Conservation (phyloP, 352 stramenopile genomes). For the Globisporangium cystogenes region DNA sequence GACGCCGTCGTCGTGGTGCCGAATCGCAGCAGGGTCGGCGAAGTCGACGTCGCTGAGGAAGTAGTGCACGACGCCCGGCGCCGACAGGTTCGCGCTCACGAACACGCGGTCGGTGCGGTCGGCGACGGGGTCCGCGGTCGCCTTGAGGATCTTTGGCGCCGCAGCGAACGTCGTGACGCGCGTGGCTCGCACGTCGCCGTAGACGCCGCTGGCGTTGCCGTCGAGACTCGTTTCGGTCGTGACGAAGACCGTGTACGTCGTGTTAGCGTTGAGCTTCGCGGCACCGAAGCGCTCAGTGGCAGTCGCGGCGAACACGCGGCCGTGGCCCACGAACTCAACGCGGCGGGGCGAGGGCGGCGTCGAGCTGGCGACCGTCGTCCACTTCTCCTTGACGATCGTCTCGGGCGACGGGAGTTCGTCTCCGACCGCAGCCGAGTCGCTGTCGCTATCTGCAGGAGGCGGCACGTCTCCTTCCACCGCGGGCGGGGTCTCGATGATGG, state of each 20-base stretch:
- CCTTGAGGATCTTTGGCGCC: slow-evolving; percentile 59
- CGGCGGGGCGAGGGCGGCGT: not conserved
- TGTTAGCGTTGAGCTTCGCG: slow-evolving; percentile 33
- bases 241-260: slow-evolving; percentile 45
- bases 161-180: slow-evolving; percentile 47
- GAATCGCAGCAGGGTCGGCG: slow-evolving; percentile 59
- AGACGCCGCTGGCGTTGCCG: slow-evolving; percentile 40
- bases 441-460: not conserved
- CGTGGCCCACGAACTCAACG: slow-evolving; percentile 5
- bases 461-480: not conserved
- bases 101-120: slow-evolving; percentile 49
- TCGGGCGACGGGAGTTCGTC: slow-evolving; percentile 1
- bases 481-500: slow-evolving; percentile 12
- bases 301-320: not conserved
- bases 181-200: slow-evolving; percentile 20
- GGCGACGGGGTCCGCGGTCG: slow-evolving; percentile 30
- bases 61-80: slow-evolving; percentile 65
- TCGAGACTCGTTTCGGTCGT: slow-evolving; percentile 37
- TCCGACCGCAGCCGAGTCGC: not conserved
- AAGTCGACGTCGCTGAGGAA: slow-evolving; percentile 74
- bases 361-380: not conserved
- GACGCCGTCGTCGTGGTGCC: not conserved
- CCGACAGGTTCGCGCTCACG: slow-evolving; percentile 55
- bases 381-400: slow-evolving; percentile 11
- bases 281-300: slow-evolving; percentile 15